Evolutionary conservation across 2,329 filamentous ascomycete species (phyloP), one percentile per base, ranked within the genome.

Genomic region (Teratosphaeria gauchensis): DNA sequence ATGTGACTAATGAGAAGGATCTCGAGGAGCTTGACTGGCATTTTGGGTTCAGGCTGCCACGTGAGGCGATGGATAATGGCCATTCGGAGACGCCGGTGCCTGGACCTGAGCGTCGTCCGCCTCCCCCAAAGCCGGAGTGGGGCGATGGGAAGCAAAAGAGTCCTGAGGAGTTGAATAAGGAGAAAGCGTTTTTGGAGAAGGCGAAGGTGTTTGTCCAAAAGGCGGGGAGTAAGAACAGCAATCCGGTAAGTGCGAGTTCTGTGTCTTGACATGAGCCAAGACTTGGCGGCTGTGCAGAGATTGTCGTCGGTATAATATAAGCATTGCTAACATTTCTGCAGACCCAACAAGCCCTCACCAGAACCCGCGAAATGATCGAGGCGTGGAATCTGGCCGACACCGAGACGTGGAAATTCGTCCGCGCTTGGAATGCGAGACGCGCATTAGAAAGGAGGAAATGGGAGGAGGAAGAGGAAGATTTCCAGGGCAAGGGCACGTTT

Each of bases 41-140:
- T 65, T 90, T 97, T 70, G 94, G 92, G 57, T 97, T 97, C 73
- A 78, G 80, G 14, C 80, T 96, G 9, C 89, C 92, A 1, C 78
- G 80, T 53, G 74, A 78, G 21, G 75, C 77, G 11, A 77, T 81
- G 3, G 73, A 79, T 48, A 76, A 79, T 31, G 81, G 79, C 53
- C 80, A 81, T 61, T 82, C 81, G 14, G 76, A 80, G 64, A 81
- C 83, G 1, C 82, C 84, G 0, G 79, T 83, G 5, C 81, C 83
- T 0, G 80, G 81, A 1, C 81, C 83, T 1, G 81, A 86, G 66
- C 77, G 69, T 35, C 76, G 80, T 58, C 80, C 81, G 4, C 69
- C 58, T 62, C 73, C 66, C 55, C 75, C 72, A 55, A 76, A 80
- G 58, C 74, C 78, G n/a, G 72, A 75, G 51, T 71, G 77, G 76